phyloP scores from a whole-genome alignment of 257 asterid species.

The Mitragyna speciosa region DNA sequence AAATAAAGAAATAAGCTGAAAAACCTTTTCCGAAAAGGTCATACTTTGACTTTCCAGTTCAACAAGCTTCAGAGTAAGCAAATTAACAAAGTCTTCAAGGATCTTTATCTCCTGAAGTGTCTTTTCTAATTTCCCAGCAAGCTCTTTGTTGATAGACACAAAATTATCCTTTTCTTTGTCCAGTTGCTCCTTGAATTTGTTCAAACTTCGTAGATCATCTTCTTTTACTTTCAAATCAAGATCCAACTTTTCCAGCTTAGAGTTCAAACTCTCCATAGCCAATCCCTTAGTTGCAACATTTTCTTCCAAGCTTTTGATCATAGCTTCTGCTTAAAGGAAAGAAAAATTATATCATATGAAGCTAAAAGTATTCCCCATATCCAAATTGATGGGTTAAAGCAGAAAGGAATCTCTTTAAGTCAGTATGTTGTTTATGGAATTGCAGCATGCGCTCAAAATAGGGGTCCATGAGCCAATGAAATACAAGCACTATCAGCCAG shows the following conservation, averaged over 20 bases:
- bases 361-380: conserved; percentile 20
- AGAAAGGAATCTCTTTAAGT: neutral
- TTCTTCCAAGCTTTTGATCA: conserved; percentile 58
- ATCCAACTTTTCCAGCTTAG: conserved; percentile 62
- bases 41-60: conserved; percentile 79
- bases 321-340: conserved; percentile 47
- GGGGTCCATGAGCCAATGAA: neutral
- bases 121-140: conserved; percentile 49
- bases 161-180: conserved; percentile 63
- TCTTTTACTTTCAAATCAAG: conserved; percentile 64
- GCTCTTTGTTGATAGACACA: conserved; percentile 47
- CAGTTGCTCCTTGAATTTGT: conserved; percentile 48
- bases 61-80: conserved; percentile 54
- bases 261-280: conserved; percentile 54
- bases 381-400: neutral
- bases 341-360: conserved; percentile 15
- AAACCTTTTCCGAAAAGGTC: conserved; percentile 54
- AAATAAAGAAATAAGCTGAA: conserved; percentile 60
- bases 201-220: conserved; percentile 49
- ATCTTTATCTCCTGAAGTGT: conserved; percentile 62
- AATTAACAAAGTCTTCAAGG: conserved; percentile 62
- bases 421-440: neutral
- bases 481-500: neutral
- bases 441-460: neutral
- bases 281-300: conserved; percentile 51